A percentile compares a stretch with the other conserved stretches of the same genome.
Evolutionary conservation across 2,329 filamentous ascomycete genomes (phyloP).

Genomic region (Dactylellina haptotyla): DNA sequence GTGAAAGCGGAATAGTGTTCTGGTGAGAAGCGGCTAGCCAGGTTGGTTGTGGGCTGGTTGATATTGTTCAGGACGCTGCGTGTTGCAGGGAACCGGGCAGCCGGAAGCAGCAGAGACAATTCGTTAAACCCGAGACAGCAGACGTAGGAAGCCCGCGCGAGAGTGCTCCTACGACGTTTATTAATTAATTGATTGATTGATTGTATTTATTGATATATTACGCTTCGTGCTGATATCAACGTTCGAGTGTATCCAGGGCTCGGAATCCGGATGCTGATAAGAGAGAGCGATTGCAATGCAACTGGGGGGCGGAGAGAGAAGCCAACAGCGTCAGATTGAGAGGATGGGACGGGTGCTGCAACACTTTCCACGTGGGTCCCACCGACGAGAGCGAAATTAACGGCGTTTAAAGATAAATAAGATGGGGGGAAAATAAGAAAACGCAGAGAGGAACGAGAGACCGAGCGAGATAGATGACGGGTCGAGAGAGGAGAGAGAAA

Average conservation of each 20-base stretch:
- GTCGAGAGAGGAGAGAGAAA: neutral
- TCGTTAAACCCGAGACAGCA: constrained; percentile 8
- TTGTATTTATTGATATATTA: neutral
- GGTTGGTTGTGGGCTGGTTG: neutral
- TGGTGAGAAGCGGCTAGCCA: neutral
- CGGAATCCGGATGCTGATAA: no score
- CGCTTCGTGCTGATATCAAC: no score
- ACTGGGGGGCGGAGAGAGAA: no score
- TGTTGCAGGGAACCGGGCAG: neutral
- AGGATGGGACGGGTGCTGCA: constrained; percentile 5
- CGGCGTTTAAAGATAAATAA: no score
- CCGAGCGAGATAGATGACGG: constrained; percentile 21
- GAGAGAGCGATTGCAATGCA: no score
- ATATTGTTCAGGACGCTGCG: constrained; percentile 14
- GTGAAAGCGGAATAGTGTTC: neutral
- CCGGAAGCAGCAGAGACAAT: constrained; percentile 28
- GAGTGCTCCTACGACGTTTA: neutral
- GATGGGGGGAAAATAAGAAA: no score
- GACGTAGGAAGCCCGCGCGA: neutral
- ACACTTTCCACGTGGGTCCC: constrained; percentile 35
- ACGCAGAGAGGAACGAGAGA: no score
- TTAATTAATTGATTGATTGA: neutral
- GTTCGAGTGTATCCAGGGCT: no score
- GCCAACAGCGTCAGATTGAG: no score
- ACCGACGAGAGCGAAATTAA: neutral